A percentile compares a stretch with the other conserved stretches of the same genome.
These are phyloP conservation scores for Emericellopsis cladophorae DNA, from an alignment of 2,329 filamentous ascomycete genomes.

Conservation along the genomic window DNA sequence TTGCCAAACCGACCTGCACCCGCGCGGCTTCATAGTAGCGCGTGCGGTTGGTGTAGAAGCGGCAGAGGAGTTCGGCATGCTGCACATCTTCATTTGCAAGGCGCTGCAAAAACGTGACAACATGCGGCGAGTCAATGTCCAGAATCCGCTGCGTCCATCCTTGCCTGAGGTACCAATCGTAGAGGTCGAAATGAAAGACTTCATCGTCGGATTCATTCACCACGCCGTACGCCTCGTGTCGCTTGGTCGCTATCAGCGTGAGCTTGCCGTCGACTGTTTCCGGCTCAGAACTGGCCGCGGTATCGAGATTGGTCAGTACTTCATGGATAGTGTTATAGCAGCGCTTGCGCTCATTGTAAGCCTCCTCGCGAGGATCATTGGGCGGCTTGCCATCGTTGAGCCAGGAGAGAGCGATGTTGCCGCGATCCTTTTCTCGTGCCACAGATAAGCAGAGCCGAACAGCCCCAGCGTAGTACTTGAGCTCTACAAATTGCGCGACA, in stretches of 20 bases:
- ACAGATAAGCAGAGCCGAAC: constrained; percentile 79
- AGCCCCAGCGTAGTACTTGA: constrained; percentile 88
- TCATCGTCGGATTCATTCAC: constrained; percentile 83
- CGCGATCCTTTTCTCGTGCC: constrained; percentile 73
- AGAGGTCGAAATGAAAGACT: constrained; percentile 91
- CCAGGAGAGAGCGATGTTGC: constrained; percentile 76
- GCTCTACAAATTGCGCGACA: constrained; percentile 63
- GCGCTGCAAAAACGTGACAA: constrained; percentile 73
- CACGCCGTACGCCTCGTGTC: constrained; percentile 78
- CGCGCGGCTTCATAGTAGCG: constrained; percentile 78
- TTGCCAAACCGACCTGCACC: constrained; percentile 73
- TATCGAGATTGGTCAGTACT: constrained; percentile 69
- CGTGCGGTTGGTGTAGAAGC: constrained; percentile 76
- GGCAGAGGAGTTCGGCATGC: constrained; percentile 85
- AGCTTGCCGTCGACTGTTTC: constrained; percentile 66
- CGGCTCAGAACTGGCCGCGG: constrained; percentile 52
- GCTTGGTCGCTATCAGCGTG: constrained; percentile 64
- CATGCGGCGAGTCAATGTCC: constrained; percentile 71
- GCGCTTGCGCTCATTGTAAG: constrained; percentile 58
- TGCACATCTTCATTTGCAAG: constrained; percentile 59
- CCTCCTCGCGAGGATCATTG: constrained; percentile 53
- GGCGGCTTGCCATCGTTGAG: constrained; percentile 69
- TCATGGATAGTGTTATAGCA: constrained; percentile 83
- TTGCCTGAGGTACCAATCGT: constrained; percentile 89
- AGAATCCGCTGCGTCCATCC: constrained; percentile 79